Conservation (phyloP, 768 basidiomycete genomes). For the Lactarius hengduanensis region DNA sequence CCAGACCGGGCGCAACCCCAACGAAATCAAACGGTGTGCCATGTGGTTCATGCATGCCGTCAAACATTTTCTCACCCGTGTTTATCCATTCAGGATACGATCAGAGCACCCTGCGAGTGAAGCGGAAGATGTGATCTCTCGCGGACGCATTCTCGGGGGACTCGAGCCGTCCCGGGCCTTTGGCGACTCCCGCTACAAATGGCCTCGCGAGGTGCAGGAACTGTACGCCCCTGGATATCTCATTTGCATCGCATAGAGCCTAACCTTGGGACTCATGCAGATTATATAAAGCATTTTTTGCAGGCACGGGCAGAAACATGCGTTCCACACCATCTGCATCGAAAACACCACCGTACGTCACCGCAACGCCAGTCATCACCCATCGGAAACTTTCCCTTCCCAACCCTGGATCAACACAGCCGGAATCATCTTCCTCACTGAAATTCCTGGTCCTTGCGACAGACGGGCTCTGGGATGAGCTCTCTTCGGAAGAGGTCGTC, state of each 20-base stretch:
- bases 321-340: constrained; percentile 59
- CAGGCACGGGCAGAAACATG: constrained; percentile 57
- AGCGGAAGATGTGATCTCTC: constrained; percentile 64
- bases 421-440: constrained; percentile 38
- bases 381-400: constrained; percentile 67
- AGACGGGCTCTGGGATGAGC: constrained; percentile 59
- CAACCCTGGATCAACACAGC: constrained; percentile 32
- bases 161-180: constrained; percentile 87
- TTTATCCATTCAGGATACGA: constrained; percentile 52
- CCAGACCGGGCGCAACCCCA: constrained; percentile 90
- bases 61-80: constrained; percentile 3
- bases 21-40: constrained; percentile 75
- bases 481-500: constrained; percentile 79
- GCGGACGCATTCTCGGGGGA: constrained; percentile 83
- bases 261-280: constrained; percentile 35
- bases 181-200: constrained; percentile 89
- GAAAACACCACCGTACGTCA: constrained; percentile 94
- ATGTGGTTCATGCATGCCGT: not conserved
- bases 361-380: constrained; percentile 76
- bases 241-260: not conserved
- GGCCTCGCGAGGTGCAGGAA: constrained; percentile 71
- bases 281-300: constrained; percentile 64
- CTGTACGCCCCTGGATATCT: constrained; percentile 46
- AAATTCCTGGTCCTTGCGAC: constrained; percentile 90
- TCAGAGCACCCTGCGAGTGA: constrained; percentile 83